Evolutionary conservation across 1,139 yeast genomes (phyloP), one percentile per base, ranked within the genome.

Genomic region (Scheffersomyces insectosa): DNA sequence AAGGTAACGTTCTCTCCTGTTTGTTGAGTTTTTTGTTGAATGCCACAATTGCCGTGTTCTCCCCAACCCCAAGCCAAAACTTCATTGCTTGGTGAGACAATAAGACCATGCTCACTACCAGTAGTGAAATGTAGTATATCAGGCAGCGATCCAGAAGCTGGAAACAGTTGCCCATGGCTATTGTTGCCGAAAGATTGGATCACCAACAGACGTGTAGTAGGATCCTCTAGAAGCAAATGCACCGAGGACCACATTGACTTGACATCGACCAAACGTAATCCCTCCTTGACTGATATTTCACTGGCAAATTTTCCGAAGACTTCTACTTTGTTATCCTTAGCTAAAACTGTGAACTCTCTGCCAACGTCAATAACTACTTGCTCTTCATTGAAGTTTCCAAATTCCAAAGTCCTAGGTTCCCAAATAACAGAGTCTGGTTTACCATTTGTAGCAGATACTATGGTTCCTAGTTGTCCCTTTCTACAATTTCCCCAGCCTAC

Each of bases 1-100:
- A 72, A 78, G 0, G 72, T 66, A 3, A 70, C 76, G 4, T 59
- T 58, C 5, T 55, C 62, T 1, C 49, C 54, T 28, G 33, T 49
- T 13, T 43, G 50, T 20, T 20, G 25, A 20, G 25, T 20, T 12
- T 56, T 37, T 3, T 38, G 35, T 30, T 54, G 63, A 1, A 48
- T 50, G 0, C 98, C 98, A 65, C 98, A 91, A 59, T 93, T 93
- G 0, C 99, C 98, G 60, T 93, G 99, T 59, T 93, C 99, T 23
- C 97, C 97, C 99, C 99, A 93, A 0, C 99, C 99, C 98, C 98
- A 93, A 3, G 91, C 78, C 43, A 59, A 69, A 0, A 88, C 82
- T 5, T 51, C 46, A 37, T 67, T 60, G 1, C 57, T 48, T 0
- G 51, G 40, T 0, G 57, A 39, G 1, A 73, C 50, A 2, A 80